Evolutionary conservation across 352 stramenopile genomes (phyloP).

Genomic region (Phytophthora multivora): DNA sequence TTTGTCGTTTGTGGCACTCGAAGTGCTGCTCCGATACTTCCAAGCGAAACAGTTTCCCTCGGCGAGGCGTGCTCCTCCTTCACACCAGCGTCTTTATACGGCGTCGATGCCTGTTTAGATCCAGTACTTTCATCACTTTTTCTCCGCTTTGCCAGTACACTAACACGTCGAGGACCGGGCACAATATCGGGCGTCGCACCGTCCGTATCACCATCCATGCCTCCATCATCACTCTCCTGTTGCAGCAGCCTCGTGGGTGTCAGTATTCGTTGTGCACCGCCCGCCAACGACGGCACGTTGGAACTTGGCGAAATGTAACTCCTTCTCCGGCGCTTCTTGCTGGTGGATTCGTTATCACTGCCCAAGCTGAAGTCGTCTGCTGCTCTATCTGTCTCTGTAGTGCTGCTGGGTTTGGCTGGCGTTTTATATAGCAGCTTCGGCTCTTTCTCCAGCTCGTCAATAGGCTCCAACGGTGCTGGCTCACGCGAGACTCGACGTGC

Average conservation of each 20-base stretch:
- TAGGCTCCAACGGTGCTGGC: slow-evolving; percentile 3
- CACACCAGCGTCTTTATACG: slow-evolving; percentile 2
- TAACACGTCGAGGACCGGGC: slow-evolving; percentile 29
- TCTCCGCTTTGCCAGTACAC: slow-evolving; percentile 17
- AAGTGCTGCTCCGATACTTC: slow-evolving; percentile 19
- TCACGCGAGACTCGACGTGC: slow-evolving; percentile 8
- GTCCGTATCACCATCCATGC: slow-evolving; percentile 35
- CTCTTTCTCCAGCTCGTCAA: slow-evolving; percentile 18
- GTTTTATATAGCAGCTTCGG: slow-evolving; percentile 20
- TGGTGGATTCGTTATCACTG: not conserved
- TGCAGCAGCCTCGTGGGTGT: slow-evolving; percentile 46
- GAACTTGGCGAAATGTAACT: slow-evolving; percentile 56
- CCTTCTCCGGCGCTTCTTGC: slow-evolving; percentile 48
- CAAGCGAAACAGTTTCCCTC: slow-evolving; percentile 32
- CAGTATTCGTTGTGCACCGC: slow-evolving; percentile 62
- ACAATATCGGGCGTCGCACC: slow-evolving; percentile 18
- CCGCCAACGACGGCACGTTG: slow-evolving; percentile 48
- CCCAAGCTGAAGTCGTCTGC: not conserved
- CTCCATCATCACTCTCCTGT: slow-evolving; percentile 31
- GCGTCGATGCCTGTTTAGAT: slow-evolving; percentile 1
- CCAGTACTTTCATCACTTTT: slow-evolving; percentile 15
- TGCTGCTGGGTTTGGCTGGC: slow-evolving; percentile 17
- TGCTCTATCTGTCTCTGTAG: slow-evolving; percentile 4
- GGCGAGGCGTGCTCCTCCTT: slow-evolving; percentile 13
- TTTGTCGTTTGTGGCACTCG: slow-evolving; percentile 16